These are phyloP conservation scores for Metarhizium brunneum DNA, from an alignment of 2,329 filamentous ascomycete species.

Conservation along the genomic window DNA sequence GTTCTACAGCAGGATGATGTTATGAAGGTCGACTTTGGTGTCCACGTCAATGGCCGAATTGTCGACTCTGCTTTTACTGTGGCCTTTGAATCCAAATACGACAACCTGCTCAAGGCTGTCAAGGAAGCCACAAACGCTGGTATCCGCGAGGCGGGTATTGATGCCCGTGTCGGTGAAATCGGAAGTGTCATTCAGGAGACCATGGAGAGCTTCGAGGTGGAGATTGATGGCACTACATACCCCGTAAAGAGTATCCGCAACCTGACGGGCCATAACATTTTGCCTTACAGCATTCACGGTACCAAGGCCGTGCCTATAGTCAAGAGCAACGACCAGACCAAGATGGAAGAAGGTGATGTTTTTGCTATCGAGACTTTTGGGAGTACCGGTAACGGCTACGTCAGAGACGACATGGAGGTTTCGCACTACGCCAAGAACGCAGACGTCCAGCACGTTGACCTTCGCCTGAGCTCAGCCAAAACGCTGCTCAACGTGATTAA, in stretches of 20 bases:
- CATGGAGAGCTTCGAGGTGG: conserved; percentile 89
- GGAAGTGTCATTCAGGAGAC: conserved; percentile 77
- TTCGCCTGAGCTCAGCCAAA: conserved; percentile 75
- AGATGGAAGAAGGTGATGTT: conserved; percentile 96
- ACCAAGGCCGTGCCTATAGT: conserved; percentile 92
- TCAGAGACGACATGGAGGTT: conserved; percentile 78
- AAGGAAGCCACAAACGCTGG: conserved; percentile 77
- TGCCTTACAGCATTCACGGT: conserved; percentile 83
- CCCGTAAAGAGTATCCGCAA: conserved; percentile 81
- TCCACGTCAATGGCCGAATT: conserved; percentile 71
- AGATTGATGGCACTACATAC: conserved; percentile 68
- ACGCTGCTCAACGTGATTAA: conserved; percentile 80
- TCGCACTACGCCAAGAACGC: conserved; percentile 76
- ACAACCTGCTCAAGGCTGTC: conserved; percentile 64
- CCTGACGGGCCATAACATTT: conserved; percentile 82
- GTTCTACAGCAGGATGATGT: conserved; percentile 65
- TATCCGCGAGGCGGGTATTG: conserved; percentile 76
- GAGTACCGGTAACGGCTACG: conserved; percentile 81
- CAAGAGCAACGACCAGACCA: conserved; percentile 76
- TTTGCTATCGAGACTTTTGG: conserved; percentile 97
- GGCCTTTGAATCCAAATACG: conserved; percentile 65
- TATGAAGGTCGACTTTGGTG: conserved; percentile 75
- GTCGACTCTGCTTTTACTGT: conserved; percentile 77
- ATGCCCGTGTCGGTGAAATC: conserved; percentile 80
- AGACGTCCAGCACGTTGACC: conserved; percentile 65